Percentiles rank a stretch among this genome's conserved stretches.
Conservation (phyloP, 768 basidiomycete species). For the Suillus brevipes region DNA sequence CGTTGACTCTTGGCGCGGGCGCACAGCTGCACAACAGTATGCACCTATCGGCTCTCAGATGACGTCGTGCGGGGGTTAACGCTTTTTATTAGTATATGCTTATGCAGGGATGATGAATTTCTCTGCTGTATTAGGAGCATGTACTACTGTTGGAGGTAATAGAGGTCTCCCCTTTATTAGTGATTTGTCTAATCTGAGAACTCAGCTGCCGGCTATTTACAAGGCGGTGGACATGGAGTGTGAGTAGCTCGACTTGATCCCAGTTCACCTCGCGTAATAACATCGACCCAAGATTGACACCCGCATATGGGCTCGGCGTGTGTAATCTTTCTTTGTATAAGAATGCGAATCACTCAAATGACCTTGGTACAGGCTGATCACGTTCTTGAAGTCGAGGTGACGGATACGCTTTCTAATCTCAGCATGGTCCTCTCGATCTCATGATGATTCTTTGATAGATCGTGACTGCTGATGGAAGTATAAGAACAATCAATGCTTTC, state of each 20-base stretch:
- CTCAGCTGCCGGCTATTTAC: constrained; percentile 47
- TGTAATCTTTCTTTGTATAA: background rate
- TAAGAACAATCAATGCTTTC: constrained; percentile 40
- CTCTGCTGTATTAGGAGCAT: constrained; percentile 19
- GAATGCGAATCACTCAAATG: background rate
- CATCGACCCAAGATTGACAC: constrained; percentile 28
- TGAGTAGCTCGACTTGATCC: constrained; percentile 1
- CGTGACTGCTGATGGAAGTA: constrained; percentile 42
- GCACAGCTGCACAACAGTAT: constrained; percentile 17
- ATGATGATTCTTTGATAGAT: constrained; percentile 20
- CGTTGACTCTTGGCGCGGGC: constrained; percentile 22
- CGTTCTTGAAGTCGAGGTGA: constrained; percentile 42
- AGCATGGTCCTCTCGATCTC: background rate
- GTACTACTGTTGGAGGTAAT: constrained; percentile 24
- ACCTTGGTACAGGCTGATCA: constrained; percentile 41
- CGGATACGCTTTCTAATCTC: background rate
- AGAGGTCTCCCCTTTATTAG: background rate
- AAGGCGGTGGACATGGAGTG: constrained; percentile 49
- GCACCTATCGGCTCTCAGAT: constrained; percentile 2
- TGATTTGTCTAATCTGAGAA: background rate
- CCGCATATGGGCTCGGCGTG: constrained; percentile 45
- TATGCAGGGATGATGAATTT: constrained; percentile 18
- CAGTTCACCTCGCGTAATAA: background rate
- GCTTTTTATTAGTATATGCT: constrained; percentile 15
- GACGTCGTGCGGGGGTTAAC: background rate